These are phyloP conservation scores for Narthecium ossifragum DNA, from an alignment of 106 monocot genomes.

Conservation along the genomic window DNA sequence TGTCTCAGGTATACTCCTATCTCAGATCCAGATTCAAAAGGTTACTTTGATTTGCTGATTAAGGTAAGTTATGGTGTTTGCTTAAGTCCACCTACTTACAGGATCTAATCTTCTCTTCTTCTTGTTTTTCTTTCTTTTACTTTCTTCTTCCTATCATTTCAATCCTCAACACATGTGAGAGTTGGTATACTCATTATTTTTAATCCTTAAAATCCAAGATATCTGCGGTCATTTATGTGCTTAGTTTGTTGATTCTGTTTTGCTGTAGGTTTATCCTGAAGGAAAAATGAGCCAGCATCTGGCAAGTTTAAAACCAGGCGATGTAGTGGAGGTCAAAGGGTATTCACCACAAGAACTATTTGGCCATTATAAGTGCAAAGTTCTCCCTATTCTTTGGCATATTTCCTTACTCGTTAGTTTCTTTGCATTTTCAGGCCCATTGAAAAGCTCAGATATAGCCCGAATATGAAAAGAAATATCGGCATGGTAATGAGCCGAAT, in stretches of 20 bases:
- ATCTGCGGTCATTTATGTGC: neutral
- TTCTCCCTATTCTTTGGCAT: no score
- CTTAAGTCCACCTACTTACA: neutral
- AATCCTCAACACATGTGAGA: no score
- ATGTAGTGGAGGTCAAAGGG: slow-evolving; percentile 96
- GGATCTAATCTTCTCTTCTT: neutral
- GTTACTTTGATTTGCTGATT: slow-evolving; percentile 92
- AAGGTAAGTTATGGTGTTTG: slow-evolving; percentile 42
- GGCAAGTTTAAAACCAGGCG: slow-evolving; percentile 75
- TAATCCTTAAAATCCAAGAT: no score
- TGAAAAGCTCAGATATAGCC: slow-evolving; percentile 91
- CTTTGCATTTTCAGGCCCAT: slow-evolving; percentile 56
- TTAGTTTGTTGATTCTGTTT: slow-evolving; percentile 5
- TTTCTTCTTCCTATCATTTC: neutral
- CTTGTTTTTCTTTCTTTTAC: neutral
- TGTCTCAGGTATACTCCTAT: slow-evolving; percentile 87
- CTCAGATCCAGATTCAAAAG: slow-evolving; percentile 90
- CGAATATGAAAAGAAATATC: slow-evolving; percentile 96
- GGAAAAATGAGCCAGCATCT: slow-evolving; percentile 98
- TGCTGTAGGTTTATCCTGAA: slow-evolving; percentile 85
- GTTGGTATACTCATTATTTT: neutral
- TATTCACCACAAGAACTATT: no score
- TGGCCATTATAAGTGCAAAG: no score
- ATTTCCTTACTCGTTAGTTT: neutral
- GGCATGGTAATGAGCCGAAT: slow-evolving; percentile 90